A percentile compares a stretch with the other conserved stretches of the same genome.
Evolutionary conservation across 2,329 filamentous ascomycete species (phyloP).

Genomic region (Camptophora hylomeconis): DNA sequence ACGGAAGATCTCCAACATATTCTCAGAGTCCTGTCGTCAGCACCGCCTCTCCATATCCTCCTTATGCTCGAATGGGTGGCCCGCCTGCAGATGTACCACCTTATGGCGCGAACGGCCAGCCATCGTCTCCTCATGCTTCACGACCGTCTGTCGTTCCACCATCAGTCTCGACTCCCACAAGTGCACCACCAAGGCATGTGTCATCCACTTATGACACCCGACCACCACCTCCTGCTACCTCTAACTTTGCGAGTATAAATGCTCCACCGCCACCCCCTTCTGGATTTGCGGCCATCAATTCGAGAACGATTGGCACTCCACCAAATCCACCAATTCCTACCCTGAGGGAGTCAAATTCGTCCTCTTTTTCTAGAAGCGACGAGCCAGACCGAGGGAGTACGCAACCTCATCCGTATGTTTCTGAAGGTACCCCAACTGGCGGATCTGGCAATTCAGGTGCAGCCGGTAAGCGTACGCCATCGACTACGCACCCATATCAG

Average conservation of each 20-base stretch:
- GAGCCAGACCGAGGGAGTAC: not conserved
- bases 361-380: not conserved
- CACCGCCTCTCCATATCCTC: too few relatives aligned
- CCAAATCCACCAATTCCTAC: slow-evolving; percentile 2
- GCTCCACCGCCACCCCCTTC: slow-evolving; percentile 8
- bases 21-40: not conserved
- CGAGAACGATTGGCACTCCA: slow-evolving; percentile 8
- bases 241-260: slow-evolving; percentile 17
- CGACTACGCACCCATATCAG: slow-evolving; percentile 18
- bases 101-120: not conserved
- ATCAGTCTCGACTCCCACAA: slow-evolving; percentile 4
- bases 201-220: slow-evolving; percentile 15
- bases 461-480: slow-evolving; percentile 14
- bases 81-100: slow-evolving; percentile 1
- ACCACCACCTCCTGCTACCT: slow-evolving; percentile 11
- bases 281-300: slow-evolving; percentile 16
- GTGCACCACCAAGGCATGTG: slow-evolving; percentile 9
- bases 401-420: too few relatives aligned
- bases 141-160: slow-evolving; percentile 8
- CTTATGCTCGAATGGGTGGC: not conserved
- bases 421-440: too few relatives aligned
- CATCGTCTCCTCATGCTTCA: not conserved
- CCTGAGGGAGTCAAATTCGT: not conserved
- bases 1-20: slow-evolving; percentile 1
- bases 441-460: slow-evolving; percentile 6